Conservation (phyloP, 2,329 filamentous ascomycete species). For the Colletotrichum chrysophilum region DNA sequence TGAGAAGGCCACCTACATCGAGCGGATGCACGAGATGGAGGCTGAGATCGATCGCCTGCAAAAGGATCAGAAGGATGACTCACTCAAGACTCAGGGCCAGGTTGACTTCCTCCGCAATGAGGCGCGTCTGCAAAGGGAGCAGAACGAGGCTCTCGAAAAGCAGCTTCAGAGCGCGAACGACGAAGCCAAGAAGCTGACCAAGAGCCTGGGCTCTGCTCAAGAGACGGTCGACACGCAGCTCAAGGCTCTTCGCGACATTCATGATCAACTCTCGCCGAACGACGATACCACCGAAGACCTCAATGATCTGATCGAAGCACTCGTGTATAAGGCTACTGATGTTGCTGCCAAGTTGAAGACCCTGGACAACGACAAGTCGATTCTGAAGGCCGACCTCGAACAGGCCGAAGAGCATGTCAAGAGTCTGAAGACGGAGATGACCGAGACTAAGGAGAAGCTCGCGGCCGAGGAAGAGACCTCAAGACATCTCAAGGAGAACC, state of each 20-base stretch:
- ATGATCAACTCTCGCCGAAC: conserved; percentile 61
- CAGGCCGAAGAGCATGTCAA: conserved; percentile 58
- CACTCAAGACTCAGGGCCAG: conserved; percentile 64
- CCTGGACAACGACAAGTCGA: conserved; percentile 62
- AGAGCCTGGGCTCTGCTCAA: conserved; percentile 55
- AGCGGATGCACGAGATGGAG: conserved; percentile 71
- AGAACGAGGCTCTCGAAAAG: conserved; percentile 61
- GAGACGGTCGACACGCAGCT: conserved; percentile 57
- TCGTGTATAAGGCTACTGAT: conserved; percentile 63
- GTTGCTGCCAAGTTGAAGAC: conserved; percentile 64
- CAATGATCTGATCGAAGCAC: conserved; percentile 61
- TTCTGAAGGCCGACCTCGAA: conserved; percentile 69
- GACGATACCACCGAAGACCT: conserved; percentile 60
- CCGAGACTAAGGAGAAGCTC: conserved; percentile 56
- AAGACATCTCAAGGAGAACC: conserved; percentile 57
- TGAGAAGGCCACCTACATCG: conserved; percentile 74
- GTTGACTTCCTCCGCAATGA: conserved; percentile 68
- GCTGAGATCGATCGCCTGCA: conserved; percentile 71
- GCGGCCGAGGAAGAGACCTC: conserved; percentile 56
- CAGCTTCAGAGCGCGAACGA: conserved; percentile 62
- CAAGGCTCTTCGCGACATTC: conserved; percentile 61
- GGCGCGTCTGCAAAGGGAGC: conserved; percentile 62
- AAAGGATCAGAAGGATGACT: conserved; percentile 62
- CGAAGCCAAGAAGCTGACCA: conserved; percentile 54
- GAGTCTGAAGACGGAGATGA: conserved; percentile 63